These are phyloP conservation scores for Trametes versicolor DNA, from an alignment of 1,284 basidiomycete genomes.

Conservation along the genomic window DNA sequence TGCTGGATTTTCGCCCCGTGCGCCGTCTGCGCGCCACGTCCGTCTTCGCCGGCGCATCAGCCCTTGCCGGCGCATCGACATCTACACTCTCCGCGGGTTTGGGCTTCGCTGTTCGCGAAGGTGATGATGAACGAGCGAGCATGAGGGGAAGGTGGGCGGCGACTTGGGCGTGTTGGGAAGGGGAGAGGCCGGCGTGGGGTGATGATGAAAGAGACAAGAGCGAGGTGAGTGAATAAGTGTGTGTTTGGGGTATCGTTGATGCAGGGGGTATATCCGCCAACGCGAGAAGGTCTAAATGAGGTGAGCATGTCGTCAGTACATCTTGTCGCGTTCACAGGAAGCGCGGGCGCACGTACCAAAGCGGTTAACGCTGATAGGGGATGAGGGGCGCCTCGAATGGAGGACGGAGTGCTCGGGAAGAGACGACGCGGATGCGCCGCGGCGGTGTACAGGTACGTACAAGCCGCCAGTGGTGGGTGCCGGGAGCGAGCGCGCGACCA, in stretches of 20 bases:
- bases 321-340: background rate
- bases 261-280: slow-evolving; percentile 37
- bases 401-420: slow-evolving; percentile 11
- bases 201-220: slow-evolving; percentile 41
- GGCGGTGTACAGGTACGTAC: slow-evolving; percentile 43
- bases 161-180: slow-evolving; percentile 31
- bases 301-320: slow-evolving; percentile 4
- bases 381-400: background rate
- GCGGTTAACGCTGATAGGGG: slow-evolving; percentile 3
- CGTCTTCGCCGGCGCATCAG: slow-evolving; percentile 7
- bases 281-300: slow-evolving; percentile 11
- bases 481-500: slow-evolving; percentile 27
- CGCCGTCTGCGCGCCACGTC: slow-evolving; percentile 36
- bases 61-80: background rate
- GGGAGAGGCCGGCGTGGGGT: slow-evolving; percentile 31
- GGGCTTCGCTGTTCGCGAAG: background rate
- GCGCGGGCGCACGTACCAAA: slow-evolving; percentile 15
- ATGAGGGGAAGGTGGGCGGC: slow-evolving; percentile 30
- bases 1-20: slow-evolving; percentile 35
- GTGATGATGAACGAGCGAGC: slow-evolving; percentile 18
- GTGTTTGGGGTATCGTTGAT: slow-evolving; percentile 34
- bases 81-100: background rate
- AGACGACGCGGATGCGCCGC: slow-evolving; percentile 32
- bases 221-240: slow-evolving; percentile 35
- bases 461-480: slow-evolving; percentile 27